A percentile compares a stretch with the other conserved stretches of the same genome.
phyloP scores from a whole-genome alignment of 2,329 filamentous ascomycete genomes.

The Fusarium burgessii region DNA sequence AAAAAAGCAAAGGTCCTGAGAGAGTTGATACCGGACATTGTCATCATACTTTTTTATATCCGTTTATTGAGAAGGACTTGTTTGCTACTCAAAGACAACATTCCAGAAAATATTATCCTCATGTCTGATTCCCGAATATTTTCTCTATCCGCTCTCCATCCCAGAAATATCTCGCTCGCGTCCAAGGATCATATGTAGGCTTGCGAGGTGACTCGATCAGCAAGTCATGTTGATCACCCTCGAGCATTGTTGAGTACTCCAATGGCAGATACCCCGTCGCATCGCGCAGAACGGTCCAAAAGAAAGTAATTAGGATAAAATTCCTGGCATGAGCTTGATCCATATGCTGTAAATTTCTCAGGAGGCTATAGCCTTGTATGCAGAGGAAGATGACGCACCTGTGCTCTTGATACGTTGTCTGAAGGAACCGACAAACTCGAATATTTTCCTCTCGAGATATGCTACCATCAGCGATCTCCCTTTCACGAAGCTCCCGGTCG shows the following conservation, averaged over 20 bases:
- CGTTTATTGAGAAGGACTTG: too few relatives aligned
- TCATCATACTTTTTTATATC: too few relatives aligned
- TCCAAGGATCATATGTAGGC: background rate
- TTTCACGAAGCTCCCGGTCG: background rate
- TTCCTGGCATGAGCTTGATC: background rate
- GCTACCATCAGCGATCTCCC: accelerated
- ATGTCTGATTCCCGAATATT: too few relatives aligned
- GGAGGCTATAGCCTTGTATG: background rate
- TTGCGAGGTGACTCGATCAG: background rate
- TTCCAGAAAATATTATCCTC: too few relatives aligned
- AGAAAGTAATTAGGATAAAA: background rate
- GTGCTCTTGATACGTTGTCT: background rate
- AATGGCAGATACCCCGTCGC: background rate
- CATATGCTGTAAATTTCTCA: background rate
- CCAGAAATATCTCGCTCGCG: background rate
- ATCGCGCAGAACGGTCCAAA: background rate
- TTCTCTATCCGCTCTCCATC: background rate
- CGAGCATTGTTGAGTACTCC: accelerated
- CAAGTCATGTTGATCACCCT: background rate
- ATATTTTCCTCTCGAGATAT: background rate
- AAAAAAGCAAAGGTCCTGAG: too few relatives aligned
- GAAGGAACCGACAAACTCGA: background rate
- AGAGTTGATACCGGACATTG: too few relatives aligned
- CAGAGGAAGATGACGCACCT: background rate
- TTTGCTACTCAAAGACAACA: too few relatives aligned